Percentiles rank a stretch among this genome's conserved stretches.
phyloP scores from a whole-genome alignment of 345 rosid species.

The Garcia nutans region DNA sequence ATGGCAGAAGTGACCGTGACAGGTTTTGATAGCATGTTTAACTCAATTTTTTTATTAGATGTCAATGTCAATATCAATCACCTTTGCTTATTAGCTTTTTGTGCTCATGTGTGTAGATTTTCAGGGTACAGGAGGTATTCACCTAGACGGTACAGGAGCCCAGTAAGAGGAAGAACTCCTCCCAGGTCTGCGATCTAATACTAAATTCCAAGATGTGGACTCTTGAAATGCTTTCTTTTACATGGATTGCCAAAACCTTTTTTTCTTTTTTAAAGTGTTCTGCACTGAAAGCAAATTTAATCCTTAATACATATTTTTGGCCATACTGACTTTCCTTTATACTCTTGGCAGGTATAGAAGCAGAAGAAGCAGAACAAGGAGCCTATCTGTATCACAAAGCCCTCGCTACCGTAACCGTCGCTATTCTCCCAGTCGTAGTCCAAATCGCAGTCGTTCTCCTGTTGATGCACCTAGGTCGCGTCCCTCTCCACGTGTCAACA shows the following conservation, averaged over 20 bases:
- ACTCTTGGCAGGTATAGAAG: slow-evolving; percentile 51
- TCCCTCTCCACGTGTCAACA: slow-evolving; percentile 37
- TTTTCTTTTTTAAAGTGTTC: neutral
- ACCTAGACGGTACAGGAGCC: slow-evolving; percentile 86
- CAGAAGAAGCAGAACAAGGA: slow-evolving; percentile 65
- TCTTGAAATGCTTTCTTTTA: neutral
- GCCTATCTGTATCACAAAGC: slow-evolving; percentile 63
- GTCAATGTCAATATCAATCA: neutral
- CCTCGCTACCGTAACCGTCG: slow-evolving; percentile 56
- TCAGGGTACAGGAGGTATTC: slow-evolving; percentile 74
- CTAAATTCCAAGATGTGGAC: neutral
- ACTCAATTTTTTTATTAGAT: neutral
- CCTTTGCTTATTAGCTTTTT: neutral
- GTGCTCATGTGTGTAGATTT: slow-evolving; percentile 40
- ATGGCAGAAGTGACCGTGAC: slow-evolving; percentile 59
- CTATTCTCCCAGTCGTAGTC: slow-evolving; percentile 55
- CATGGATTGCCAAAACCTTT: neutral
- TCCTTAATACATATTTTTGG: neutral
- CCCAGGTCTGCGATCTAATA: slow-evolving; percentile 51
- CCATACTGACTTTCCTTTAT: neutral
- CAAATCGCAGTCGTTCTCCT: slow-evolving; percentile 58
- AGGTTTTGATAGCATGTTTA: slow-evolving; percentile 42
- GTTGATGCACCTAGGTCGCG: slow-evolving; percentile 42
- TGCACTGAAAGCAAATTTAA: neutral
- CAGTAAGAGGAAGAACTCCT: slow-evolving; percentile 80